Evolutionary conservation across 2,329 filamentous ascomycete species (phyloP), one percentile per base, ranked within the genome.

Genomic region (Paracorniculantispora psalliotae): DNA sequence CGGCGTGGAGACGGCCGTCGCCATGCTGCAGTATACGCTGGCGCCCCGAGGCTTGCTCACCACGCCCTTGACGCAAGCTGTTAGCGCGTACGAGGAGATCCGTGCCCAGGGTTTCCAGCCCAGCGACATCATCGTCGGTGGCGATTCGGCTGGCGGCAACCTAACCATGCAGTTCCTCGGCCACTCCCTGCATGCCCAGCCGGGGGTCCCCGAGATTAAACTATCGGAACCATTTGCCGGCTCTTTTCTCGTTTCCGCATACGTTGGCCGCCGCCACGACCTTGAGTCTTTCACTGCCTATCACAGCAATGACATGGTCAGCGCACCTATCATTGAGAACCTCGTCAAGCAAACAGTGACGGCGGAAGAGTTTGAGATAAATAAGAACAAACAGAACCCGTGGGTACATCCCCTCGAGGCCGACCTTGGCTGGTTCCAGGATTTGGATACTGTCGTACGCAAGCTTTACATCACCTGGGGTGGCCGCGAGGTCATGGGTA

Each of bases 21-120:
- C 67, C 1, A 57, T 73, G 10, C 60, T 76, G 56, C 67, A 72
- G 62, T 75, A 75, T 61, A 67, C 72, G 8, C 68, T 74, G 13
- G 57, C 60, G 12, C 71, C 71, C 12, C 64, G 51, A 2, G 69
- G 64, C 3, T 49, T 57, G n/a, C 70, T 69, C 25, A 73, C 73
- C 1, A 59, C 59, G 0, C 73, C 73, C 33, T 64, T 75, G 12
- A 57, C 50, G 3, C 71, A 75, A 59, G 71, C 70, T 1, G 65
- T 61, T 13, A 67, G 66, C 2, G 73, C 68, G 1, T 65, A 75
- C 6, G 63, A 64, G 1, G 64, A 67, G n/a, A 44, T 75, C 1
- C 61, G 74, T 1, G 61, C 62, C 0, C 61, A 65, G 1, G 73
- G 73, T 3, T 61, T 73, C 47, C 43, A 43, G 6, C 67, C 73